A percentile compares a stretch with the other conserved stretches of the same genome.
phyloP scores from a whole-genome alignment of 495 filamentous ascomycete genomes.

The Cudoniella acicularis region DNA sequence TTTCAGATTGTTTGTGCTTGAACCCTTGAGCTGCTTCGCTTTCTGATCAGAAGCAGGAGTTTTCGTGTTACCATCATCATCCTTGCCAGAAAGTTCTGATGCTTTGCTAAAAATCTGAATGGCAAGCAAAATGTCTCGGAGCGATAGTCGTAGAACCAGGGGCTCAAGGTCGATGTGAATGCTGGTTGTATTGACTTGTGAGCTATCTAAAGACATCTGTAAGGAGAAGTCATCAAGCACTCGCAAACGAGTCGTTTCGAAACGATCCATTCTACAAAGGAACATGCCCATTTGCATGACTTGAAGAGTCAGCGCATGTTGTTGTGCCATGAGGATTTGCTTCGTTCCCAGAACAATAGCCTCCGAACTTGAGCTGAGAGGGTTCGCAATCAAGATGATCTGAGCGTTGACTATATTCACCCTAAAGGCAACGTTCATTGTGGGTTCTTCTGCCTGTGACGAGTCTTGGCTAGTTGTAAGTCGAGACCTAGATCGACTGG shows the following conservation, averaged over 20 bases:
- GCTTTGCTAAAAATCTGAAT: slow-evolving; percentile 92
- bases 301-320: slow-evolving; percentile 90
- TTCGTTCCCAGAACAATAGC: slow-evolving; percentile 95
- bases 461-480: slow-evolving; percentile 12
- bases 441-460: slow-evolving; percentile 32
- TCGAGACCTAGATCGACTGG: slow-evolving; percentile 2
- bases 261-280: slow-evolving; percentile 94
- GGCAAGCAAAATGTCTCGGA: slow-evolving; percentile 91
- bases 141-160: slow-evolving; percentile 83
- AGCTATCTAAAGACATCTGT: slow-evolving; percentile 83
- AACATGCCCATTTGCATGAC: slow-evolving; percentile 96
- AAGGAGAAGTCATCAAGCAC: slow-evolving; percentile 96
- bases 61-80: slow-evolving; percentile 37
- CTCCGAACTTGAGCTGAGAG: slow-evolving; percentile 81
- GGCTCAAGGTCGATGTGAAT: slow-evolving; percentile 88
- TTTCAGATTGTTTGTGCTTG: slow-evolving; percentile 41
- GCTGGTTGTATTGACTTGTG: slow-evolving; percentile 63
- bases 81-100: slow-evolving; percentile 72
- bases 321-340: slow-evolving; percentile 86
- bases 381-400: slow-evolving; percentile 92
- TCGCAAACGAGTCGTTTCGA: slow-evolving; percentile 70
- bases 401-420: slow-evolving; percentile 94
- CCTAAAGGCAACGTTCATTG: slow-evolving; percentile 80
- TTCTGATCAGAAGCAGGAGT: slow-evolving; percentile 44
- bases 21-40: slow-evolving; percentile 61